Percentiles rank a stretch among this genome's conserved stretches.
These are phyloP conservation scores for Aspergillus affinis DNA, from an alignment of 495 filamentous ascomycete species.

Conservation along the genomic window DNA sequence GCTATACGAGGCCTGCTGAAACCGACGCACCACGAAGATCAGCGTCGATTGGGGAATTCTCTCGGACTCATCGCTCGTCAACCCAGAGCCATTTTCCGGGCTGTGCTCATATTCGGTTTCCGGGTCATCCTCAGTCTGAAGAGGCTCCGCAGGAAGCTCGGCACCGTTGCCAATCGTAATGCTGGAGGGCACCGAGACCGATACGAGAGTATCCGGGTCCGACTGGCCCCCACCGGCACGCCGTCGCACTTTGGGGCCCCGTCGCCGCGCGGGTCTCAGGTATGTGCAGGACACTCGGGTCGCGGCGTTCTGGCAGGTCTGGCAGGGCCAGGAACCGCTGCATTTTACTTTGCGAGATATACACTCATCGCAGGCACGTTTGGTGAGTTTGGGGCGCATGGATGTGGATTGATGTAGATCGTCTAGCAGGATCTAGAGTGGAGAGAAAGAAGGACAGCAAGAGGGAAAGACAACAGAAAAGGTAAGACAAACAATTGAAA, in stretches of 20 bases:
- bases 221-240: not conserved
- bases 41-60: constrained; percentile 16
- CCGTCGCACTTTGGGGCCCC: constrained; percentile 32
- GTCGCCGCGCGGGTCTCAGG: constrained; percentile 26
- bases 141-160: too few relatives aligned
- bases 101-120: not conserved
- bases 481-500: not conserved
- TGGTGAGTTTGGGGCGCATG: constrained; percentile 20
- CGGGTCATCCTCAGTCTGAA: not conserved
- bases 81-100: not conserved
- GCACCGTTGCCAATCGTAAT: too few relatives aligned
- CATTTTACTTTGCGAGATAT: constrained; percentile 37
- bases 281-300: constrained; percentile 30
- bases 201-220: too few relatives aligned
- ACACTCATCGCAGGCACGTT: constrained; percentile 35
- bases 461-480: too few relatives aligned
- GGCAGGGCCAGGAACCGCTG: constrained; percentile 32
- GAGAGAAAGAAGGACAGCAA: too few relatives aligned
- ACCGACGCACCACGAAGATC: constrained; percentile 21
- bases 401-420: not conserved
- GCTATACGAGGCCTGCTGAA: constrained; percentile 29
- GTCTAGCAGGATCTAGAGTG: not conserved
- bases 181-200: too few relatives aligned
- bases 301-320: constrained; percentile 24
- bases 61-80: not conserved